These are phyloP conservation scores for Edaphochlamys debaryana DNA, from an alignment of 139 green algal genomes.

Conservation along the genomic window DNA sequence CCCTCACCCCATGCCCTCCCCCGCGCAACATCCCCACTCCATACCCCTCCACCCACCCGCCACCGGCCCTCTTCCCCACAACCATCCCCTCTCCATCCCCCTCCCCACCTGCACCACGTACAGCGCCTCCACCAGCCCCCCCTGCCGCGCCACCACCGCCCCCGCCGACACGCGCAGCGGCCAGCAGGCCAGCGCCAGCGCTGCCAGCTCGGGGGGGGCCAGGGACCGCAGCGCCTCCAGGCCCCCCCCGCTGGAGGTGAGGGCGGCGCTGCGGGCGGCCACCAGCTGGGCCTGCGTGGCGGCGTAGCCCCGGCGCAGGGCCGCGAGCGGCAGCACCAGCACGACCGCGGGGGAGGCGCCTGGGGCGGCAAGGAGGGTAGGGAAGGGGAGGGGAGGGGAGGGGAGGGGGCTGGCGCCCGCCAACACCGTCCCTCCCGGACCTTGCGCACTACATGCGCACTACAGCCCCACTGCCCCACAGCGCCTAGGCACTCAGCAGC, in stretches of 20 bases:
- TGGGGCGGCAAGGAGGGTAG: background rate
- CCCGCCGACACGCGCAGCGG: slow-evolving; percentile 15
- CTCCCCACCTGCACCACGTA: slow-evolving; percentile 28
- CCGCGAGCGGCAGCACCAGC: slow-evolving; percentile 5
- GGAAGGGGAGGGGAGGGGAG: too few relatives aligned
- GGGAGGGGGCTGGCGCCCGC: too few relatives aligned
- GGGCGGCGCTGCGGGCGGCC: background rate
- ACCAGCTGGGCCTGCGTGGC: background rate
- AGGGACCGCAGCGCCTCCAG: background rate
- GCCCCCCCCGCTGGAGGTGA: background rate
- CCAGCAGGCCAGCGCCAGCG: slow-evolving; percentile 5
- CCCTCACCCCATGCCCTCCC: too few relatives aligned
- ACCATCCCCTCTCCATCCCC: too few relatives aligned
- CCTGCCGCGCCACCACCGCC: slow-evolving; percentile 33
- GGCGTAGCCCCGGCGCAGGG: background rate
- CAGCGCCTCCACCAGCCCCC: background rate
- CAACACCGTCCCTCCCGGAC: too few relatives aligned
- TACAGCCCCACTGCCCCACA: too few relatives aligned
- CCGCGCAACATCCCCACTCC: background rate
- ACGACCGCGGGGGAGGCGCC: background rate
- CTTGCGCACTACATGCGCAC: too few relatives aligned
- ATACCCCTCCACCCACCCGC: background rate
- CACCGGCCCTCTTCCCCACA: too few relatives aligned
- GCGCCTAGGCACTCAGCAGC: too few relatives aligned
- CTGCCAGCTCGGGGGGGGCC: background rate